Evolutionary conservation across 108 stramenopile species (phyloP), one percentile per base, ranked within the genome.

Genomic region (Fragilariopsis cylindrus): DNA sequence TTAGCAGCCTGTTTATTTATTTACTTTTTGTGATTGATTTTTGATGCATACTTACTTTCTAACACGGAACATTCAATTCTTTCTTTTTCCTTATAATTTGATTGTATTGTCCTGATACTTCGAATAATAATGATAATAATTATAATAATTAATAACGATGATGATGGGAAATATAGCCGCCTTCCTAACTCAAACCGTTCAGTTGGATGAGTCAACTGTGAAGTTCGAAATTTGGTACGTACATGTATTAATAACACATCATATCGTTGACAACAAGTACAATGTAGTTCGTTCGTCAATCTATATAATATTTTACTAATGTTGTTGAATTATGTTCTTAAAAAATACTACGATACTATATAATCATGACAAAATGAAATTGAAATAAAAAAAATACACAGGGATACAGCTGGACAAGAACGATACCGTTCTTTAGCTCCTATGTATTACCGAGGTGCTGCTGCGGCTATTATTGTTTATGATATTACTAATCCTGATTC

Each of bases 341-440:
- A 30, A 30, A 30, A 30, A 30, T 30, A 30, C 30, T 30, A 30
- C 30, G 30, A 30, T 30, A 30, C 2, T 30, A 30, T 30, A 30
- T 30, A 30, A 30, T 30, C 30, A 30, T 30, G 30, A 30, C 30
- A 30, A 30, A 30, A 30, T 30, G 1, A 30, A 30, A 30, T n/a
- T 3, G 15, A 63, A 63, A 63, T 19, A 12, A 21, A 12, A 11
- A 30, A 30, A 30, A 30, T 30, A 30, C 30, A 30, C 30, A 30
- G 30, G 30, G 98, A 98, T 82, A 98, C 96, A 7, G 98, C 95
- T 13, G 97, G 97, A 4, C 95, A 97, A 78, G 98, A 98, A 69
- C 91, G 98, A 46, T 99, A 99, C 83, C 90, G 99, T 62, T 97
- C 97, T 8, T 95, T 99, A 78, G 98, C 99, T 47, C 93, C 92